Percentiles rank a stretch among this genome's conserved stretches.
Conservation (phyloP, 2,329 filamentous ascomycete genomes). For the Ceratocystis albifundus region DNA sequence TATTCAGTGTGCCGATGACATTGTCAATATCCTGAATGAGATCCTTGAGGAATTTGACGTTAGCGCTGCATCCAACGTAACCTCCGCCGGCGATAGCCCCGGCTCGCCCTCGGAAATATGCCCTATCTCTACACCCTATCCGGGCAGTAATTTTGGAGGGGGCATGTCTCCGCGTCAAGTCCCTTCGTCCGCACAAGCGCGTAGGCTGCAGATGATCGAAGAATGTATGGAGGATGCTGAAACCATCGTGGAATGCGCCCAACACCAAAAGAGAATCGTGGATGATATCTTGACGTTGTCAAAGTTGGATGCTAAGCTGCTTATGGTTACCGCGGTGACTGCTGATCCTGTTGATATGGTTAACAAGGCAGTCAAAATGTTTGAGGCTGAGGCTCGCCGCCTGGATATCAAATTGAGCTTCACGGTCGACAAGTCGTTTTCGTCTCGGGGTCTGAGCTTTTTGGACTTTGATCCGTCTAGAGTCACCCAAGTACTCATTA, state of each 20-base stretch:
- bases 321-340: constrained; percentile 59
- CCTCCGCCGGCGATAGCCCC: constrained; percentile 14
- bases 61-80: constrained; percentile 25
- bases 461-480: constrained; percentile 60
- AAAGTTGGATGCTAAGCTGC: constrained; percentile 63
- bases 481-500: constrained; percentile 68
- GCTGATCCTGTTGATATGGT: constrained; percentile 57
- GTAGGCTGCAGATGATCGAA: constrained; percentile 16
- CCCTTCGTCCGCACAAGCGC: neutral
- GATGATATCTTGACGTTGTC: constrained; percentile 63
- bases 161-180: constrained; percentile 14
- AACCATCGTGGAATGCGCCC: constrained; percentile 64
- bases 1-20: constrained; percentile 61
- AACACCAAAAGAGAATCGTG: constrained; percentile 71
- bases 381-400: constrained; percentile 60
- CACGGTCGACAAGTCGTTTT: constrained; percentile 50
- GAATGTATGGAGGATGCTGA: constrained; percentile 62
- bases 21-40: constrained; percentile 41
- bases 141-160: neutral
- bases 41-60: constrained; percentile 31
- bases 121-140: neutral
- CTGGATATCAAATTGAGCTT: constrained; percentile 57
- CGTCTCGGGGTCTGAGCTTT: constrained; percentile 48
- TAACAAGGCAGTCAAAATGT: constrained; percentile 61
- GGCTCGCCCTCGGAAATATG: constrained; percentile 17